Conservation (phyloP, 2,329 filamentous ascomycete species). For the Monosporascus sp. region DNA sequence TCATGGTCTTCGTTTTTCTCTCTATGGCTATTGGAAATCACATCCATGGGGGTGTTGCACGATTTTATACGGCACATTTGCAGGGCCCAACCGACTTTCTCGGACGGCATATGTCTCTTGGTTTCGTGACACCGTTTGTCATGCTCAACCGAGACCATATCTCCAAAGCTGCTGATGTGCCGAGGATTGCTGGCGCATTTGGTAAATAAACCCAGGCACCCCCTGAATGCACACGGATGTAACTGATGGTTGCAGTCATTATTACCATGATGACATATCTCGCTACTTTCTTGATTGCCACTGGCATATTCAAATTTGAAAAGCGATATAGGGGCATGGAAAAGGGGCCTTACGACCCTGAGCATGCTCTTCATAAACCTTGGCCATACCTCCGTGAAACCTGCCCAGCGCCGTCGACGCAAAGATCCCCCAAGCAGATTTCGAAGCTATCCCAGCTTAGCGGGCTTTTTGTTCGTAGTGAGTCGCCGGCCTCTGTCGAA, state of each 20-base stretch:
- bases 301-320: slow-evolving; percentile 19
- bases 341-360: slow-evolving; percentile 12
- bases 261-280: slow-evolving; percentile 22
- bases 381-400: slow-evolving; percentile 20
- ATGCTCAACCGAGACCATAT: slow-evolving; percentile 27
- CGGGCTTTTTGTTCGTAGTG: slow-evolving; percentile 7
- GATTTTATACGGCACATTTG: slow-evolving; percentile 20
- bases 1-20: slow-evolving; percentile 19
- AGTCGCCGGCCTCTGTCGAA: slow-evolving; percentile 11
- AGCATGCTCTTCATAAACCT: slow-evolving; percentile 14
- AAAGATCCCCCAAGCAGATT: slow-evolving; percentile 9
- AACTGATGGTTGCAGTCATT: slow-evolving; percentile 13
- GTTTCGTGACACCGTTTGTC: slow-evolving; percentile 26
- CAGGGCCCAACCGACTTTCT: slow-evolving; percentile 26
- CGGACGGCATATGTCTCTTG: slow-evolving; percentile 28
- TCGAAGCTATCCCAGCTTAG: slow-evolving; percentile 12
- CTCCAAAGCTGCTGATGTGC: slow-evolving; percentile 14
- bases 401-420: slow-evolving; percentile 15
- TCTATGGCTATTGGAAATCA: slow-evolving; percentile 19
- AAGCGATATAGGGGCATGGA: slow-evolving; percentile 13
- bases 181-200: slow-evolving; percentile 21
- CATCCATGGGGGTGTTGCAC: slow-evolving; percentile 10
- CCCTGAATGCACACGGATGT: not conserved
- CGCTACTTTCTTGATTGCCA: slow-evolving; percentile 15
- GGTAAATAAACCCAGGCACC: slow-evolving; percentile 11